Evolutionary conservation across 495 filamentous ascomycete genomes (phyloP), one percentile per base, ranked within the genome.

Genomic region (Delitschia confertaspora): DNA sequence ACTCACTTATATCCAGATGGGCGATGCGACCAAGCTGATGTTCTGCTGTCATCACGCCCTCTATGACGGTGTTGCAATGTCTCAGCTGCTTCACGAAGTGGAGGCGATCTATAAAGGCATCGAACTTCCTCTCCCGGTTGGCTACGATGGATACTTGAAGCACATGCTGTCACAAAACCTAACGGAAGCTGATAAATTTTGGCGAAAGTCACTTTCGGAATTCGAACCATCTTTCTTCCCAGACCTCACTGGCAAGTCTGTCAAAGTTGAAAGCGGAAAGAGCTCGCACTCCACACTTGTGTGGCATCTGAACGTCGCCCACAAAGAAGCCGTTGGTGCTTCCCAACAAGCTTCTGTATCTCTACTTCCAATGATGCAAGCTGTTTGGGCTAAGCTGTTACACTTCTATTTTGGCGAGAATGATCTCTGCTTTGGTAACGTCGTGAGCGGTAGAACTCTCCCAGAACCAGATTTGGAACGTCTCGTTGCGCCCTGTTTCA

Each of bases 401-500:
- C 60, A 72, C 0, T 57, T 69, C 1, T 63, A 73, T 29, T 64
- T 74, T 24, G 53, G 66, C 2, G 67, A 67, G 21, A 44, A 56
- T 0, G 84, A 91, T 49, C 51, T 93, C n/a, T 88, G 82, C 62
- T 91, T 93, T 42, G 85, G 85, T 0, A 87, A 77, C 50, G 78
- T 91, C 5, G 73, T 85, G 40, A 84, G 74, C 52, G 86, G 85
- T 1, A 75, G 85, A 24, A 78, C 76, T 0, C 53, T 82, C 8
- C 62, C 78, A 2, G 55, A 86, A 14, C 69, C 80, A 17, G 69
- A 71, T 3, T 69, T 89, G 20, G 74, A 85, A 9, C 68, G 76
- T 4, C 75, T 94, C 6, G 73, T 93, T 16, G 80, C 82, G 1
- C 88, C 88, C 1, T 86, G 85, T 57, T 91, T 94, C 64, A 93